Evolutionary conservation across 805 yeast genomes (phyloP), one percentile per base, ranked within the genome.

Genomic region (Saccharomycopsis sp.): DNA sequence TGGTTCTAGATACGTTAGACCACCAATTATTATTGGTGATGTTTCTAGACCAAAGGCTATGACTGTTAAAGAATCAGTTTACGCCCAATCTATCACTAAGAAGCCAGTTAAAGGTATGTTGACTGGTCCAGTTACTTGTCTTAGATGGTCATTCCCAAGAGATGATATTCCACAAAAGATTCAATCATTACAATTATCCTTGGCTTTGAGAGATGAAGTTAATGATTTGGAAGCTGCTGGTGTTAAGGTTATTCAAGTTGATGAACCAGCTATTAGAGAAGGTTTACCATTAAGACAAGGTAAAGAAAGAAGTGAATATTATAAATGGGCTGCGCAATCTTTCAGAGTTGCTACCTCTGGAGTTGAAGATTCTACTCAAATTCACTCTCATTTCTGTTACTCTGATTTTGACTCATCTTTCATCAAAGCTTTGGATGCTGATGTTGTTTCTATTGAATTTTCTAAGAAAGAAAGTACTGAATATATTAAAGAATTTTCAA

Each of bases 101-200:
- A 85, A 85, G 77, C 96, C 97, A 66, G 85, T 93, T 80, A 93
- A 93, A 81, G 98, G 98, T 86, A 93, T 93, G 98, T 83, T 93
- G 68, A 89, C 98, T 66, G 98, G 98, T 74, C 98, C 98, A 68
- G 93, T 93, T 62, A 93, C 98, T 66, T 87, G 95, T 74, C 83
- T 93, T 70, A 86, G 98, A 81, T 93, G 98, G 98, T 93, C 98
- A 60, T 93, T 93, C 97, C 98, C 98, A 77, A 87, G 98, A 84
- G 90, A 89, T 67, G 98, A 93, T 64, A 84, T 90, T 58, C 75
- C 95, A 53, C 89, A 85, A 74, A 78, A 85, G 75, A 77, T 79
- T 58, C 98, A 93, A 77, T 87, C 97, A 59, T 78, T 85, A 68
- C 98, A 93, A 79, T 83, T 93, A 66, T 94, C 95, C 67, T 77